Base-by-base conservation (phyloP, 495 filamentous ascomycete genomes). In the Aspergillus heteromorphus region DNA sequence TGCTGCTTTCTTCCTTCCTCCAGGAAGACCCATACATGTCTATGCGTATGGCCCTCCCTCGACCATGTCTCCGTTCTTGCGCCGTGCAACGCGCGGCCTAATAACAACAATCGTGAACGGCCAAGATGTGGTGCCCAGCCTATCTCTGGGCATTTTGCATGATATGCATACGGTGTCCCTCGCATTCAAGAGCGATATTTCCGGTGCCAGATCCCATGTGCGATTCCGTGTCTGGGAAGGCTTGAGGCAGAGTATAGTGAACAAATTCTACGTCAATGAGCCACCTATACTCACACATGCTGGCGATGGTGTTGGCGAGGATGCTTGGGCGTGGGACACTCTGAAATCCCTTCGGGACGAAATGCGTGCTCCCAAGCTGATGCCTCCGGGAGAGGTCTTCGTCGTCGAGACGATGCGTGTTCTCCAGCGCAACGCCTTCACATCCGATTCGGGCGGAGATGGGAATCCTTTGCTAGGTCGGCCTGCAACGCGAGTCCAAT, bases 41-140 rank as follows among this genome's bases (percentile, higher is more conserved):
- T 92, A 87, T 66, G 86, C 87, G 31, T 92, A 88, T 63, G 88
- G 88, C 2, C 85, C 88, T 9, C 87, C 88, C 9, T 81, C 85
- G 2, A 84, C 82, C 41, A 81, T 91, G 73, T 91, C 85, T 1
- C 80, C 86, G 0, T 80, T 84, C n/a, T 75, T 92, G 4, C 81
- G 86, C 36, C 78, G 81, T 45, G 84, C 83, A 16, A 91, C 87
- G 0, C 76, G 86, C n/a, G 87, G 84, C 3, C 74, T 92, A 3
- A 84, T 92, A 45, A 92, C 88, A 5, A 89, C 84, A 9, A 75
- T 87, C 19, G 79, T 91, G 19, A 83, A 90, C 60, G 85, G 83
- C 18, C 78, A 82, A 57, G 88, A 92, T 62, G 68, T 91, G 43
- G 86, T 92, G 0, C 88, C 88, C 0, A 82, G 80, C 47, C 79